Evolutionary conservation across 1,284 basidiomycete genomes (phyloP).

Genomic region (Ustilago bromivora): DNA sequence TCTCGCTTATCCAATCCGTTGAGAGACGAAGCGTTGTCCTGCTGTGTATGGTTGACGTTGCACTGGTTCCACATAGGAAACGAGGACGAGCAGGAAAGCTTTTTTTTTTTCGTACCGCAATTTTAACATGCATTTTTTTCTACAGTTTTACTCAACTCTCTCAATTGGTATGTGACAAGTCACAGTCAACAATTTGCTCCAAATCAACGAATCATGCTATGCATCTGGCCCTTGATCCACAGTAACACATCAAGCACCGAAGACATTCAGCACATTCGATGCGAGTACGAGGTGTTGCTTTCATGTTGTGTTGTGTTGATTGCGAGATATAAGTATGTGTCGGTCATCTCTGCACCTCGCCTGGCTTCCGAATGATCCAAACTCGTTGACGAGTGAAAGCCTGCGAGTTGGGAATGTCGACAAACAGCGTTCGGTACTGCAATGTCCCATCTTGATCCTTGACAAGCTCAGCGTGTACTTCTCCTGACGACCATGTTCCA

Average conservation of each 20-base stretch:
- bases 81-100: background rate
- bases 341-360: conserved; percentile 51
- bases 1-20: background rate
- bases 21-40: background rate
- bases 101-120: background rate
- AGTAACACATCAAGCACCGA: background rate
- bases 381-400: conserved; percentile 52
- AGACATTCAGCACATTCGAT: background rate
- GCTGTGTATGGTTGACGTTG: background rate
- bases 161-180: background rate
- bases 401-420: conserved; percentile 59
- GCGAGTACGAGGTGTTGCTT: background rate
- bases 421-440: conserved; percentile 58
- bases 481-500: conserved; percentile 61
- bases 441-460: conserved; percentile 59
- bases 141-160: background rate
- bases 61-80: too few relatives aligned
- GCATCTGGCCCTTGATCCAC: too few relatives aligned
- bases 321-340: background rate
- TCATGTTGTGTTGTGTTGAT: background rate
- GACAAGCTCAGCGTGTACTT: conserved; percentile 61
- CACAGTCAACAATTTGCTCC: background rate
- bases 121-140: background rate
- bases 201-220: too few relatives aligned
- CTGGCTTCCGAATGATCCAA: conserved; percentile 49